Conservation (phyloP, 176 grass and related monocot genomes). For the Triticum monococcum region DNA sequence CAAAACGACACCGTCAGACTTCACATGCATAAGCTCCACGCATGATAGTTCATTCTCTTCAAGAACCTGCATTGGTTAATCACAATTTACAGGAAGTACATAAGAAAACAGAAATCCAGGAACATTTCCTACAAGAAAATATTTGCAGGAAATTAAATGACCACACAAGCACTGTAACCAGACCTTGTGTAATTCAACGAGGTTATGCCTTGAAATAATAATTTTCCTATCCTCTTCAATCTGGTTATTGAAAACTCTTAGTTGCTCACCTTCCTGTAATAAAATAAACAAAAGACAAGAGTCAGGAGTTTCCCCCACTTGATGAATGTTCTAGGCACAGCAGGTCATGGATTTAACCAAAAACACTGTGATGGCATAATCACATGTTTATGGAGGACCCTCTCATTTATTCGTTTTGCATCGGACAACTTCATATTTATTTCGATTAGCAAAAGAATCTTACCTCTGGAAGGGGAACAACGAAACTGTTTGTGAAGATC, state of each 20-base stretch:
- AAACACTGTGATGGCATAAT: not conserved
- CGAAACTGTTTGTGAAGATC: constrained; percentile 71
- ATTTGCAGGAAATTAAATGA: constrained; percentile 6
- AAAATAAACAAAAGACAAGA: constrained; percentile 26
- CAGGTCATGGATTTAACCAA: constrained; percentile 15
- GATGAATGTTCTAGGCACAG: constrained; percentile 4
- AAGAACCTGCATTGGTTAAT: constrained; percentile 58
- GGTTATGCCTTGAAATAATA: constrained; percentile 88
- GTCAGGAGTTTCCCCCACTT: constrained; percentile 5
- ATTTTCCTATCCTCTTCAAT: constrained; percentile 94
- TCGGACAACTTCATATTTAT: not conserved
- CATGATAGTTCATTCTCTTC: constrained; percentile 82
- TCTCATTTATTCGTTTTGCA: constrained; percentile 3
- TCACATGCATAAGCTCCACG: constrained; percentile 83
- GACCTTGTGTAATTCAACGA: constrained; percentile 91
- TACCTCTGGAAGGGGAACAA: constrained; percentile 83
- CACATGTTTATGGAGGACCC: not conserved
- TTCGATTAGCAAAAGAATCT: constrained; percentile 10
- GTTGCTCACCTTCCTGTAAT: constrained; percentile 71
- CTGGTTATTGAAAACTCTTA: constrained; percentile 77
- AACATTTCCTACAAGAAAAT: not conserved
- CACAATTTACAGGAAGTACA: not conserved
- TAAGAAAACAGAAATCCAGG: not conserved
- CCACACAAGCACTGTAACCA: constrained; percentile 19
- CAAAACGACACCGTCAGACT: constrained; percentile 78